Evolutionary conservation across 2,329 filamentous ascomycete genomes (phyloP), one percentile per base, ranked within the genome.

Genomic region (Fusarium nygamai): DNA sequence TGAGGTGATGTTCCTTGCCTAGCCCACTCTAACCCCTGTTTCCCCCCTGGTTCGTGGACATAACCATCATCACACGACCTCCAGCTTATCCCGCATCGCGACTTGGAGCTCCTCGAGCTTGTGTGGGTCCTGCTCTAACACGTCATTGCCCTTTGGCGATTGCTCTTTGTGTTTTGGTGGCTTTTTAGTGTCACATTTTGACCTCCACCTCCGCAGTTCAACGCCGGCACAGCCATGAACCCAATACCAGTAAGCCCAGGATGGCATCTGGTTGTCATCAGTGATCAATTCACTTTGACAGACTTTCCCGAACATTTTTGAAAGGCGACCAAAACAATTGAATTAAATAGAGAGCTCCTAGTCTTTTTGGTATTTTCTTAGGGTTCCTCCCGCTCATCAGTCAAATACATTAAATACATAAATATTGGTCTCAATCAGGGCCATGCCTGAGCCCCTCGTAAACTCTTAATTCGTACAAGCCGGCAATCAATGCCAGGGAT

Each of bases 401-500:
- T 68, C 59, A 73, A 77, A 76, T 78, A 76, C 70, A 75, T 66
- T 72, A 75, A 67, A 73, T 73, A 74, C 61, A 71, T 70, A 71
- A 69, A 78, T 71, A 78, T 71, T 76, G 72, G 76, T 75, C 76
- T 74, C 66, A 53, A 68, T 74, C 59, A 62, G 71, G 72, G 63
- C 70, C 71, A 53, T 61, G 54, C 76, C 73, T 61, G 74, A 73
- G 67, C 68, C 71, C 72, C 66, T 74, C 69, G 43, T 69, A 72
- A 74, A 64, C 72, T 70, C 64, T 70, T 59, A 76, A 76, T 65
- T 78, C 72, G 64, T 78, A 79, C 74, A 78, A 53, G 39, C 70
- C 57, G 74, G 78, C 77, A 79, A 75, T 78, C 50, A 64, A 48
- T 79, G 78, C 79, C 79, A 78, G 73, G 78, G 74, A 79, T 79